Evolutionary conservation across 2,329 filamentous ascomycete species (phyloP), one percentile per base, ranked within the genome.

Genomic region (Claviceps arundinis): DNA sequence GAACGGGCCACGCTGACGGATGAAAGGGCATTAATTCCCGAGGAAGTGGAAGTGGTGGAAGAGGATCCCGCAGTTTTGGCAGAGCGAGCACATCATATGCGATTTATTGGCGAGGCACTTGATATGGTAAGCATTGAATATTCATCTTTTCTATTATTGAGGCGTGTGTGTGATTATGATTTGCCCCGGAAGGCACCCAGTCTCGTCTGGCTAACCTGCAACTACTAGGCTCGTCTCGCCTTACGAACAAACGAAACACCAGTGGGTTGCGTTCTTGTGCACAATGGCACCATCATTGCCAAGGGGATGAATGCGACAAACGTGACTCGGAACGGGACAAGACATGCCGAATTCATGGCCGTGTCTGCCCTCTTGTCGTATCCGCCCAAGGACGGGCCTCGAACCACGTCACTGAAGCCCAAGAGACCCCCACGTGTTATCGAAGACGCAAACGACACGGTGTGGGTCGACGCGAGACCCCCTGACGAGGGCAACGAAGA

Each of bases 261-360:
- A 1, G 93, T 98, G 19, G 94, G 93, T 48, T 98, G 93, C 68
- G 89, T 98, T 37, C 82, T 98, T 50, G 90, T 97, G 22, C 79
- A 89, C 64, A 70, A 87, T 30, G 84, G 82, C 57, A 75, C 81
- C 59, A 77, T 96, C 57, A 89, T 98, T 58, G 90, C 88, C 43
- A 80, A 78, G 56, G 93, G 93, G 56, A 96, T 96, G 87, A 98
- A 98, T 62, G 93, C 94, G 57, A 98, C 93, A 50, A 98, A 96
- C 62, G 77, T 87, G 59, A 93, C 87, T 26, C 81, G 91, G 47
- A 82, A 95, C 72, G 93, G 93, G 45, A 97, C 93, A 47, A 82
- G 90, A 26, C 93, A 98, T 68, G 93, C 93, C 45, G 93, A 98
- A 66, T 94, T 97, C 64, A 84, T 97, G 69, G 93, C 90, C 47